Base-by-base conservation (phyloP, 108 stramenopile genomes). In the Nitzschia putrida region DNA sequence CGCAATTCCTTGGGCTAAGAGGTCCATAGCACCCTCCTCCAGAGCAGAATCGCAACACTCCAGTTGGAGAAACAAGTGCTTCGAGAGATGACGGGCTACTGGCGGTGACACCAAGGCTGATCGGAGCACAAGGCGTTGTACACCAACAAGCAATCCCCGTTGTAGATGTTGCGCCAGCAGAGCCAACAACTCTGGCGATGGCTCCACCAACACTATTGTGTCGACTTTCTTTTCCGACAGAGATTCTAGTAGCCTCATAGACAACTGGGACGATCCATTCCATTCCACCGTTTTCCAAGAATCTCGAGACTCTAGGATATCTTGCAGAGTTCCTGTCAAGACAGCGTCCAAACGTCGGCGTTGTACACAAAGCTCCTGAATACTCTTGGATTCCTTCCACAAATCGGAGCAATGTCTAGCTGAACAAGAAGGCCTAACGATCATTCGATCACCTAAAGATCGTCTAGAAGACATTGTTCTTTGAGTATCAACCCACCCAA, bases 251-350 rank as follows among this genome's bases (percentile, higher is more conserved):
- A 68, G 26, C 7, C 67, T 53, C 11, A 53, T 41, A 44, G 54
- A 23, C 23, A 11, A 29, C 23, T 53, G 45, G 2, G 67, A 68
- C 11, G 67, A 43, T 12, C 45, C 51, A 25, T 51, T 55, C 51
- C 55, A 53, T 53, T 68, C 54, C 14, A 55, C 51, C 38, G 3
- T 10, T 43, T 55, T 53, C 67, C 67, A 68, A 23, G 37, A 11
- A n/a, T 18, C 14, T 21, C 37, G 50, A 12, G 67, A 57, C 11
- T 43, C 21, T 2, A 68, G 21, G 40, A 68, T 34, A 24, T 68
- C 67, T 43, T 68, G 67, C 1, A 68, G 14, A 21, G 67, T 53
- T n/a, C 67, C 67, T 7, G 22, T n/a, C 51, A 68, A 3, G 45
- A 41, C 22, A 0, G 67, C 67, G 56, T 68, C 55, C 12, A 68